Conservation (phyloP, 306 rosid species). For the Neltuma alba region DNA sequence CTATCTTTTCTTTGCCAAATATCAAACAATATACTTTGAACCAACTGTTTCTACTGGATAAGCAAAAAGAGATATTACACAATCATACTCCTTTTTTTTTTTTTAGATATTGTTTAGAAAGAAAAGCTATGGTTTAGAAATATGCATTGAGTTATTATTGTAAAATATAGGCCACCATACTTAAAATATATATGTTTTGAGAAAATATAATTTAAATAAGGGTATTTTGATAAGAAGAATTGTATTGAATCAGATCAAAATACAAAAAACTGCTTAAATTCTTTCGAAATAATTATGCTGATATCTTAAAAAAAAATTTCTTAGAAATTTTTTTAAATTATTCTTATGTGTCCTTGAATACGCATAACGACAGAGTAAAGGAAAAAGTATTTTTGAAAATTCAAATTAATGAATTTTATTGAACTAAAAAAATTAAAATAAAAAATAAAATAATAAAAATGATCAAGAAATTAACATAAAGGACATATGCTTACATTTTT, state of each 20-base stretch:
- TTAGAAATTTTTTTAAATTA: background rate
- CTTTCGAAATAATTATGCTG: background rate
- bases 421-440: too few relatives aligned
- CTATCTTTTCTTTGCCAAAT: background rate
- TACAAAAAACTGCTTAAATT: background rate
- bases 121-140: background rate
- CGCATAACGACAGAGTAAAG: background rate
- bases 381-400: background rate
- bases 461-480: too few relatives aligned
- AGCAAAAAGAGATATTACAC: background rate
- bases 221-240: too few relatives aligned
- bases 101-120: too few relatives aligned
- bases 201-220: too few relatives aligned
- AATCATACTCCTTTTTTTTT: background rate
- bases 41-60: constrained; percentile 20
- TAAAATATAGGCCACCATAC: background rate
- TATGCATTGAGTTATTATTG: background rate
- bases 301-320: background rate
- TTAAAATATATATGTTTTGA: too few relatives aligned
- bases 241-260: too few relatives aligned
- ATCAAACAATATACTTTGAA: background rate
- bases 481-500: too few relatives aligned
- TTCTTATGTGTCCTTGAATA: background rate
- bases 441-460: too few relatives aligned
- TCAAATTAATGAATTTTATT: too few relatives aligned